Conservation (phyloP, 176 grass and related monocot species). For the Cenchrus americanus region DNA sequence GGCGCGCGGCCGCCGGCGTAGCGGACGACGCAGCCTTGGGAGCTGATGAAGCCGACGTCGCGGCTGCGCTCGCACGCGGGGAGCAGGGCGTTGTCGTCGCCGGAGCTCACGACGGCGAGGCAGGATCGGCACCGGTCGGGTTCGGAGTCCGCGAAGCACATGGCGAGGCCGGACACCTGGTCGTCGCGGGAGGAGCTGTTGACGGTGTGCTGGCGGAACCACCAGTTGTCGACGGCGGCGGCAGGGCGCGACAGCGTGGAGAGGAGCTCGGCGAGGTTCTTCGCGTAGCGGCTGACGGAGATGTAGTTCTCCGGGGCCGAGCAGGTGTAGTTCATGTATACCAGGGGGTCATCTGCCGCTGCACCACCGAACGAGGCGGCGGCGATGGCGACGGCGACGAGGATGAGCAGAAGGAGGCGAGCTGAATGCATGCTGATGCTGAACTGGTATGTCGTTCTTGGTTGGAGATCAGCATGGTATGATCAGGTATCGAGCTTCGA, state of each 20-base stretch:
- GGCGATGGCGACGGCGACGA: neutral
- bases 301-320: neutral
- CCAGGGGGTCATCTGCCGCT: neutral
- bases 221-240: slow-evolving; percentile 1
- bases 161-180: neutral
- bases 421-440: neutral
- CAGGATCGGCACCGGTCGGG: neutral
- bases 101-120: neutral
- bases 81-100: rapidly evolving
- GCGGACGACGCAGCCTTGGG: neutral
- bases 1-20: neutral
- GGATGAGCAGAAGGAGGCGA: neutral
- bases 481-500: too few relatives aligned
- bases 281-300: neutral
- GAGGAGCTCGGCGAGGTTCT: neutral
- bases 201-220: slow-evolving; percentile 8
- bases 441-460: too few relatives aligned
- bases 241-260: neutral
- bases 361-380: neutral
- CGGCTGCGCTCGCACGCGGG: neutral
- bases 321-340: neutral
- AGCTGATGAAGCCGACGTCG: neutral
- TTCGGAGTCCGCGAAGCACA: slow-evolving; percentile 5
- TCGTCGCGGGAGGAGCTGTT: too few relatives aligned
- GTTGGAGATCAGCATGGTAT: too few relatives aligned